phyloP scores from a whole-genome alignment of 345 rosid species.

The Stellera chamaejasme region DNA sequence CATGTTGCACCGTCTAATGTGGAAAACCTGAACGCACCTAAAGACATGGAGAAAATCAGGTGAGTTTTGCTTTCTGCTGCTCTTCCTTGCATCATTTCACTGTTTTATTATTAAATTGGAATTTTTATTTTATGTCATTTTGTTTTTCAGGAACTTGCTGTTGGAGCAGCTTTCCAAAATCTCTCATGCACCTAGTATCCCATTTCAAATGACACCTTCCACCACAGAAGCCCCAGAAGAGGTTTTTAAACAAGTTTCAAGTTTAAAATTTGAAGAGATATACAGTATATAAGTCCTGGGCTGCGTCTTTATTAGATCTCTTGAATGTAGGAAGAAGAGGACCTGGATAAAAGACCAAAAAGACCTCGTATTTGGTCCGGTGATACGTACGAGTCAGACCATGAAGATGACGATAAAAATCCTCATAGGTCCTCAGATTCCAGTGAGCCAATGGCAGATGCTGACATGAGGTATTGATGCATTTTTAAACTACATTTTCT shows the following conservation, averaged over 20 bases:
- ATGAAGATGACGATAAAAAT: conserved; percentile 60
- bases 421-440: conserved; percentile 24
- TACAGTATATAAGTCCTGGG: not conserved
- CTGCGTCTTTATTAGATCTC: conserved; percentile 6
- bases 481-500: not conserved
- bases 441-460: conserved; percentile 29
- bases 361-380: conserved; percentile 87
- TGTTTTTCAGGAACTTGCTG: conserved; percentile 7
- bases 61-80: conserved; percentile 11
- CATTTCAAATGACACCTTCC: conserved; percentile 50
- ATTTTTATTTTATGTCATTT: conserved; percentile 3
- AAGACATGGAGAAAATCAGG: conserved; percentile 92
- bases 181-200: conserved; percentile 57
- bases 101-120: not conserved
- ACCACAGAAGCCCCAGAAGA: conserved; percentile 50
- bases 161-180: conserved; percentile 44
- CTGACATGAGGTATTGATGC: conserved; percentile 34
- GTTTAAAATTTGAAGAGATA: not conserved
- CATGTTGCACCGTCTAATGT: conserved; percentile 69
- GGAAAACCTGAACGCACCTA: conserved; percentile 75
- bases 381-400: conserved; percentile 67
- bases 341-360: conserved; percentile 46
- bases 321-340: conserved; percentile 47
- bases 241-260: conserved; percentile 25
- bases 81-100: not conserved